phyloP scores from a whole-genome alignment of 2,329 filamentous ascomycete genomes.

The Gliomastix tumulicola region DNA sequence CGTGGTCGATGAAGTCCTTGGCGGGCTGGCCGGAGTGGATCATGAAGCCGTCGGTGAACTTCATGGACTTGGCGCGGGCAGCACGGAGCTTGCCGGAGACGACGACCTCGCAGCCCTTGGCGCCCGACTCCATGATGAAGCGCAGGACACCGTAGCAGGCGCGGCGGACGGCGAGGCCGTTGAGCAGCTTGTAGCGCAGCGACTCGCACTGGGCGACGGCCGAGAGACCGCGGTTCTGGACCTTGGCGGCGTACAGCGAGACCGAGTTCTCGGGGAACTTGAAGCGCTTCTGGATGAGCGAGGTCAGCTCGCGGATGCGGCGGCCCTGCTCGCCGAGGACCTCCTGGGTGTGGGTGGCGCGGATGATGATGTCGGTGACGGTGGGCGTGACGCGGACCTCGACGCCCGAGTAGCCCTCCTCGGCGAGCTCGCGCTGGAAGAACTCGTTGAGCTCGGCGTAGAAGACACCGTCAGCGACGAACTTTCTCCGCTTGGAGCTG shows the following conservation, averaged over 20 bases:
- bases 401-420: conserved; percentile 99
- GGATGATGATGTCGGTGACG: conserved; percentile 99
- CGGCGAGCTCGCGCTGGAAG: conserved; percentile 99
- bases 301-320: conserved; percentile 99
- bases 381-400: conserved; percentile 99
- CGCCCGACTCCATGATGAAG: conserved; percentile 99
- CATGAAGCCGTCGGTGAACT: conserved; percentile 99
- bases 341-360: conserved; percentile 99
- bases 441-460: conserved; percentile 99
- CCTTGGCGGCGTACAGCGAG: conserved; percentile 99
- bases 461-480: conserved; percentile 98
- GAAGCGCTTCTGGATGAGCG: conserved; percentile 99
- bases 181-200: conserved; percentile 99
- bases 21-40: conserved; percentile 99
- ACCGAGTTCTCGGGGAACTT: conserved; percentile 99
- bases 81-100: conserved; percentile 98
- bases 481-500: conserved; percentile 91
- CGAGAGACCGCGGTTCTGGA: conserved; percentile 99
- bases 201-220: conserved; percentile 99
- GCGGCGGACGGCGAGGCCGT: conserved; percentile 96
- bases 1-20: conserved; percentile 98
- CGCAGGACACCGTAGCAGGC: conserved; percentile 99
- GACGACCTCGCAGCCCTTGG: conserved; percentile 99
- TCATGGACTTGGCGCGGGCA: conserved; percentile 99
- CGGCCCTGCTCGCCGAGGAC: conserved; percentile 99